Base-by-base conservation (phyloP, 306 rosid species). In the Prunus salicina region DNA sequence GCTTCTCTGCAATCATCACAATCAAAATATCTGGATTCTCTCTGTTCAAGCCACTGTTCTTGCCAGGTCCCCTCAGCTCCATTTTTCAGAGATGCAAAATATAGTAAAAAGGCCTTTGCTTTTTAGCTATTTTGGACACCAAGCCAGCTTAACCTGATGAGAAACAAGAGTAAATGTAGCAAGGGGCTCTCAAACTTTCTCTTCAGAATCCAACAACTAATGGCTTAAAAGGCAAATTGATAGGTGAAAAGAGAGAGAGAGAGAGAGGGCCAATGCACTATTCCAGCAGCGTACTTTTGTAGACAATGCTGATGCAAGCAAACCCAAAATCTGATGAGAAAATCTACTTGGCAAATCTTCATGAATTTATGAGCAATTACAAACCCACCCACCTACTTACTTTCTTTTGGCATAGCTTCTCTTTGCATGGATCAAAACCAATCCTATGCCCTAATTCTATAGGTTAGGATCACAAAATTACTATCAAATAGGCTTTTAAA, bases 1-100 rank as follows among this genome's bases (percentile, higher is more conserved):
- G 91, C 79, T 82, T 66, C 84, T 79, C 91, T 86, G 89, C 82
- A 80, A 83, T 88, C 89, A 87, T 87, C 91, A 78, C 74, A 82
- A 86, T 83, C 91, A 86, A 91, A 86, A 89, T 78, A 88, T 88
- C 86, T 87, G 88, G 89, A 88, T 85, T 89, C 88, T 88, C 89
- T 86, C 88, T 83, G 96, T 74, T 83, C 78, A 82, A 76, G 82
- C 86, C 79, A 20, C 93, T 88, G 94, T 89, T 83, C 78, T 75
- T 79, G 89, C 82, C 96, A 87, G 90, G 88, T 80, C 75, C 64
- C 85, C 85, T 81, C 89, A 86, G 86, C 81, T 46, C 82, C 87
- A 83, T 88, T 80, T 82, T 64, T 80, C 84, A 77, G 79, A 83
- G 73, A 69, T 1, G 12, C 28, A 61, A 15, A 9, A 43, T 4